Evolutionary conservation across 78 protist species (phyloP).

Genomic region (Goniomonas avonlea): DNA sequence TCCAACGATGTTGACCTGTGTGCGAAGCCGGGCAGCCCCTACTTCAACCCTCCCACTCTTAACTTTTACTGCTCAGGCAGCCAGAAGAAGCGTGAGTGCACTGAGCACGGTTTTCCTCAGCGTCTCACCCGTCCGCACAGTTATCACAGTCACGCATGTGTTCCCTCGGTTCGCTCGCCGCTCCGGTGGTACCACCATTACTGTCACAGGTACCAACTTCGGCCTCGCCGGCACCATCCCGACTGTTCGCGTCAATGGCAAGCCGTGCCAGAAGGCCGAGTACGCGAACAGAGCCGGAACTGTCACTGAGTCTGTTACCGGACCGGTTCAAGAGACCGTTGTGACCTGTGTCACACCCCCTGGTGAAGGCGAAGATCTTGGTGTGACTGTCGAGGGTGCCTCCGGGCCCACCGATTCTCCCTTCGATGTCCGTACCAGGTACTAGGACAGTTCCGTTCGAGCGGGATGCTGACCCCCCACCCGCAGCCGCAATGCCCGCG

Average conservation of each 20-base stretch:
- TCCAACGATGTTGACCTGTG: background rate
- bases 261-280: background rate
- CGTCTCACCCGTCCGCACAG: no score
- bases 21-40: background rate
- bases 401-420: constrained; percentile 1
- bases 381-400: constrained; percentile 2
- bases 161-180: background rate
- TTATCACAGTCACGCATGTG: background rate
- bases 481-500: no score
- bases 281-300: background rate
- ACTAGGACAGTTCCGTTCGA: background rate
- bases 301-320: background rate
- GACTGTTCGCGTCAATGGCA: constrained; percentile 5
- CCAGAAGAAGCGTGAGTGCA: background rate
- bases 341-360: constrained; percentile 2
- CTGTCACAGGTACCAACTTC: background rate
- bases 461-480: no score
- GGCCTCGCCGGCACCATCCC: constrained; percentile 4
- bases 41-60: background rate
- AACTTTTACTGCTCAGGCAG: constrained; percentile 10
- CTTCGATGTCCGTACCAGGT: background rate
- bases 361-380: background rate
- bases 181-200: background rate
- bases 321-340: background rate
- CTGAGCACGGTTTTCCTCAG: no score